These are phyloP conservation scores for Angomonas deanei DNA, from an alignment of 208 protist genomes.

Conservation along the genomic window DNA sequence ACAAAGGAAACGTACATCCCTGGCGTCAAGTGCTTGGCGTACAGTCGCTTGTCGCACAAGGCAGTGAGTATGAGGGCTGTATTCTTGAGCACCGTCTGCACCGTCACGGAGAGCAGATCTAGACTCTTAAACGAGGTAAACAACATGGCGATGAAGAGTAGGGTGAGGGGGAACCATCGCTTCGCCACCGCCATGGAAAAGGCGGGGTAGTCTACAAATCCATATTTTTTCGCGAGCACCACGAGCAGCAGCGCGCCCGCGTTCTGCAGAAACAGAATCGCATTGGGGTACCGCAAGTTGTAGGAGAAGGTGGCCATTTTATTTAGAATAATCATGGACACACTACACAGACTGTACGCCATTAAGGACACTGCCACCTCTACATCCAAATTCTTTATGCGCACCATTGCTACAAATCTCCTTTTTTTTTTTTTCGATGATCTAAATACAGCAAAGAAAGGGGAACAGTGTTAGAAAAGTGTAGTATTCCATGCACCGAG, in stretches of 20 bases:
- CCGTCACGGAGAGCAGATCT: slow-evolving; percentile 74
- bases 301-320: slow-evolving; percentile 76
- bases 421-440: background rate
- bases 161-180: slow-evolving; percentile 7
- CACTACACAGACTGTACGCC: slow-evolving; percentile 65
- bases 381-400: background rate
- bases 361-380: slow-evolving; percentile 40
- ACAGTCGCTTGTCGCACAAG: slow-evolving; percentile 69
- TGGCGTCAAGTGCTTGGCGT: slow-evolving; percentile 40
- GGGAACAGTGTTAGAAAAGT: too few species aligned
- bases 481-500: too few species aligned
- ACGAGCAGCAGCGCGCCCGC: slow-evolving; percentile 57
- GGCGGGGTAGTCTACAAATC: slow-evolving; percentile 46
- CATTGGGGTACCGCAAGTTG: slow-evolving; percentile 57
- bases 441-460: too few species aligned
- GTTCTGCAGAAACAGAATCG: slow-evolving; percentile 74
- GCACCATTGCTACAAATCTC: background rate
- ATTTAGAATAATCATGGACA: slow-evolving; percentile 86
- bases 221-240: slow-evolving; percentile 25
- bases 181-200: slow-evolving; percentile 40
- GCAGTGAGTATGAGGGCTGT: slow-evolving; percentile 74
- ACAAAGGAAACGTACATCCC: slow-evolving; percentile 43
- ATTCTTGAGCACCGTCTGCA: slow-evolving; percentile 85
- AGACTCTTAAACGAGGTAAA: slow-evolving; percentile 43
- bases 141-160: background rate